These are phyloP conservation scores for Dendrobium catenatum DNA, from an alignment of 106 monocot species.

Conservation along the genomic window DNA sequence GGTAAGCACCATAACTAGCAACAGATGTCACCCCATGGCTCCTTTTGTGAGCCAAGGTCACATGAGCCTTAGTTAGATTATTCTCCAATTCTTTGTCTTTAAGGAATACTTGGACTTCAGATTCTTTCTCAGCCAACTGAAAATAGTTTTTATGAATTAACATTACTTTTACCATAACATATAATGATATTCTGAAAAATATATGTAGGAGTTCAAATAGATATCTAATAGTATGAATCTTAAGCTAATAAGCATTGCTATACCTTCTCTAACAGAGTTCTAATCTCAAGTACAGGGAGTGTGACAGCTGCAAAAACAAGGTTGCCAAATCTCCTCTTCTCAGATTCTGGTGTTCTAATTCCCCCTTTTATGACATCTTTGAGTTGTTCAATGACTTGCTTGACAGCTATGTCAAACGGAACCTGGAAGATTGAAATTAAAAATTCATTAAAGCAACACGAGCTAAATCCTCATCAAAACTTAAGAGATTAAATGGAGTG, in stretches of 20 bases:
- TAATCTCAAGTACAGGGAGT: conserved; percentile 49
- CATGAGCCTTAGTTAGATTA: conserved; percentile 54
- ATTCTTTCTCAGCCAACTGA: conserved; percentile 49
- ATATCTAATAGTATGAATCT: neutral
- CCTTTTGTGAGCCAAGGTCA: conserved; percentile 95
- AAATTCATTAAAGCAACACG: neutral
- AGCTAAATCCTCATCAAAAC: neutral
- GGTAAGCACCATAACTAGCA: conserved; percentile 60
- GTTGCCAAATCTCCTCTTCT: conserved; percentile 81
- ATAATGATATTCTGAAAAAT: neutral
- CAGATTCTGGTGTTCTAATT: conserved; percentile 44
- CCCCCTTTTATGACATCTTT: conserved; percentile 67
- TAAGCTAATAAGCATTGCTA: neutral
- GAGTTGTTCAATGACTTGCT: conserved; percentile 70
- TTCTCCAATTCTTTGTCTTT: conserved; percentile 32
- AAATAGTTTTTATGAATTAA: neutral
- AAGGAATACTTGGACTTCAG: conserved; percentile 30
- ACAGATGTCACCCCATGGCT: conserved; percentile 78
- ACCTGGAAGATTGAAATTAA: conserved; percentile 34
- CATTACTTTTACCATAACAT: neutral
- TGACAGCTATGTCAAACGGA: conserved; percentile 79
- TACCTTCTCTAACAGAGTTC: conserved; percentile 52
- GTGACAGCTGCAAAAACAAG: conserved; percentile 92
- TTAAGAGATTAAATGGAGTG: neutral
- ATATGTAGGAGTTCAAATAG: too few relatives aligned